Conservation (phyloP, 129 eudicot species). For the Heracleum sosnowskyi region DNA sequence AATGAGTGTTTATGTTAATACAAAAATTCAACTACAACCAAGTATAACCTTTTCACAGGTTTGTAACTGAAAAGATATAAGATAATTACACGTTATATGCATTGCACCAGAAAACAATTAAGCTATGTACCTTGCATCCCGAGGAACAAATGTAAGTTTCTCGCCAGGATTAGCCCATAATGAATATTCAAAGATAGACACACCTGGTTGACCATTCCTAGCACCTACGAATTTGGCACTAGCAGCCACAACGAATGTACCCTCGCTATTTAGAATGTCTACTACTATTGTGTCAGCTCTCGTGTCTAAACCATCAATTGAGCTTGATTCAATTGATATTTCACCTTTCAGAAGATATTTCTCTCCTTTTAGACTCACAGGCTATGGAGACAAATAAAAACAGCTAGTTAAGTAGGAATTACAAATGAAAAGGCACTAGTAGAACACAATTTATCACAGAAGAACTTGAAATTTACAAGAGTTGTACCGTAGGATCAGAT, state of each 20-base stretch:
- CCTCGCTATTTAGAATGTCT: constrained; percentile 47
- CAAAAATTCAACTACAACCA: background rate
- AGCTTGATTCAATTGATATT: constrained; percentile 47
- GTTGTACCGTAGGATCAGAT: constrained; percentile 42
- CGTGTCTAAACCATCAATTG: constrained; percentile 27
- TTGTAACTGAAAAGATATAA: background rate
- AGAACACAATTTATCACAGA: background rate
- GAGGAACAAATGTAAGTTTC: constrained; percentile 62
- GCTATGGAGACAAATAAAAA: constrained; percentile 43
- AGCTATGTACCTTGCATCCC: constrained; percentile 47
- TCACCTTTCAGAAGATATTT: constrained; percentile 78
- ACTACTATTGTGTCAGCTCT: constrained; percentile 48
- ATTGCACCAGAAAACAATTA: constrained; percentile 11
- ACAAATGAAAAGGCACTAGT: background rate
- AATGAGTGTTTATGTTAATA: too few species aligned
- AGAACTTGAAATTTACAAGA: constrained; percentile 7
- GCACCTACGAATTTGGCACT: constrained; percentile 33
- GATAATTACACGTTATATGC: background rate
- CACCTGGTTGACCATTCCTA: constrained; percentile 32
- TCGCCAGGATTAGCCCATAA: constrained; percentile 84
- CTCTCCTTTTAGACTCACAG: constrained; percentile 71
- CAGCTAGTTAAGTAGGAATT: constrained; percentile 19
- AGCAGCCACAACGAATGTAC: constrained; percentile 36
- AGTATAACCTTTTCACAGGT: background rate
- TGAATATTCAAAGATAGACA: constrained; percentile 58